phyloP scores from a whole-genome alignment of 257 asterid genomes.

The Craterostigma plantagineum region DNA sequence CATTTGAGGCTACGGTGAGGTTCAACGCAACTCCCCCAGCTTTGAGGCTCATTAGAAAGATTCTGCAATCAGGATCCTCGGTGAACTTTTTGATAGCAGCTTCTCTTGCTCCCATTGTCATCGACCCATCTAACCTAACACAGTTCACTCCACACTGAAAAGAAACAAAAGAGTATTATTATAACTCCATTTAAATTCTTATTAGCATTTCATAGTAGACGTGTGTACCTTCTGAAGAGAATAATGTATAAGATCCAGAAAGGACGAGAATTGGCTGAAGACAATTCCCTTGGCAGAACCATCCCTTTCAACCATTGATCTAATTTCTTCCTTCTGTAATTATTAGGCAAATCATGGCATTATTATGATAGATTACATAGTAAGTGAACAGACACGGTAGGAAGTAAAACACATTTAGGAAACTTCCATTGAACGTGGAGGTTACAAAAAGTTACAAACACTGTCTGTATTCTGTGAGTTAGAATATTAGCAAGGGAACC shows the following conservation, averaged over 20 bases:
- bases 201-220: neutral
- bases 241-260: conserved; percentile 79
- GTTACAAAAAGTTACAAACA: no score
- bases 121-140: conserved; percentile 73
- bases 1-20: conserved; percentile 93
- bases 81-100: conserved; percentile 59
- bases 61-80: conserved; percentile 64
- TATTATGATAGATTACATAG: neutral
- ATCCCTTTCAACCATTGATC: conserved; percentile 86
- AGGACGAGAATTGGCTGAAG: conserved; percentile 86
- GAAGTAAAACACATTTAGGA: no score
- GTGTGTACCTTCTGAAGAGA: conserved; percentile 59
- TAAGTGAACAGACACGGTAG: no score
- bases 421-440: no score
- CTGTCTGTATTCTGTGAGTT: no score
- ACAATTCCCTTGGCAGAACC: conserved; percentile 94
- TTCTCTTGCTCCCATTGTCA: conserved; percentile 74
- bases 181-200: neutral
- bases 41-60: conserved; percentile 82
- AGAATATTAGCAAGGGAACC: no score
- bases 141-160: conserved; percentile 65
- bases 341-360: neutral
- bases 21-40: conserved; percentile 97
- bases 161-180: conserved; percentile 3
- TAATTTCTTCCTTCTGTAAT: conserved; percentile 78